Evolutionary conservation across 441 rosid species (phyloP), one percentile per base, ranked within the genome.

Genomic region (Hypseocharis bilobata): DNA sequence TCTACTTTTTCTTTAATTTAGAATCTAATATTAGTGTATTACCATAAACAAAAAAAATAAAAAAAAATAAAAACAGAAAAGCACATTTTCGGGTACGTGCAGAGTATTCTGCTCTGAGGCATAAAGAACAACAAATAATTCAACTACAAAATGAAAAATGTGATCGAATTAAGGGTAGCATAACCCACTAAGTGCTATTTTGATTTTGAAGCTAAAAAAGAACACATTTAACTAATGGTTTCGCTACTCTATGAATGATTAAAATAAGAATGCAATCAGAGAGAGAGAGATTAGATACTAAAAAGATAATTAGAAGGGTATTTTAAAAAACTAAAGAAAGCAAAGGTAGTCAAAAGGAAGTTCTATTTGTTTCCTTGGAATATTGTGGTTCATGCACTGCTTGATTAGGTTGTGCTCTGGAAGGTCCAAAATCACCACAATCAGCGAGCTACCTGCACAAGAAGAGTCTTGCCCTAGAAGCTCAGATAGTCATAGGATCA

Each of bases 11-110:
- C n/a, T 25, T 54, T 23, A 1, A 54, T 23, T 23, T 54, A 3
- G 58, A 54, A 54, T 54, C 58, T 23, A 54, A 4, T 54, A 54
- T 54, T 54, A 54, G 25, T 54, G 25, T 54, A 52, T 52, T 22
- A 10, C 3, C n/a, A n/a, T n/a, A n/a, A n/a, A n/a, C n/a, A n/a
- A n/a, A n/a, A n/a, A n/a, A n/a, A n/a, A n/a, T n/a, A n/a, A n/a
- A n/a, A n/a, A n/a, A n/a, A n/a, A 22, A 20, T 22, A 22, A 45
- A 17, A 45, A 45, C 52, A 45, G n/a, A 22, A 45, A 22, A 45
- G 52, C 52, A 45, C 17, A 23, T 54, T 54, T 42, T 13, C 25
- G n/a, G 58, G 30, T 25, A 25, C 16, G 25, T 2, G 16, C 20
- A n/a, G n/a, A 11, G 17, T 54, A 54, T 54, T 23, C 23, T 54